phyloP scores from a whole-genome alignment of 345 rosid genomes.

The Chamaenerion angustifolium region DNA sequence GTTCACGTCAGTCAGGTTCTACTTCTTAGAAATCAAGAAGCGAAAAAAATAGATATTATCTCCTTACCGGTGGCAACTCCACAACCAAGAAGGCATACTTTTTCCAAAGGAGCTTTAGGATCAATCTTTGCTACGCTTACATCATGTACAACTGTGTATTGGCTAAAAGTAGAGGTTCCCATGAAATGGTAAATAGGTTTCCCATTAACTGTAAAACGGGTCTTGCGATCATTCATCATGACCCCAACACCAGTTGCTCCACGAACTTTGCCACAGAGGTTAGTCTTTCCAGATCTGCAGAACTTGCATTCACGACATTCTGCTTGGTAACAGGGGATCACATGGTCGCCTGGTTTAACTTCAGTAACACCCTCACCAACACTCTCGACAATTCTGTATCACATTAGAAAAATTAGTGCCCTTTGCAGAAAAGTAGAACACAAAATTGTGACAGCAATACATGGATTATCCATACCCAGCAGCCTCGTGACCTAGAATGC shows the following conservation, averaged over 20 bases:
- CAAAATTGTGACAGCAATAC: not conserved
- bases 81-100: conserved; percentile 99
- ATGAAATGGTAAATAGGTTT: conserved; percentile 87
- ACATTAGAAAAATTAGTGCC: conserved; percentile 2
- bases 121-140: conserved; percentile 96
- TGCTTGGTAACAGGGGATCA: conserved; percentile 98
- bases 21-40: not conserved
- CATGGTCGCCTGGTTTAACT: conserved; percentile 90
- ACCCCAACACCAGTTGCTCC: conserved; percentile 89
- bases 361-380: conserved; percentile 95
- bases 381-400: conserved; percentile 73
- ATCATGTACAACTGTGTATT: conserved; percentile 94
- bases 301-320: conserved; percentile 97
- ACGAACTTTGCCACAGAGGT: conserved; percentile 91
- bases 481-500: too few species aligned
- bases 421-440: conserved; percentile 3
- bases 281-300: conserved; percentile 95
- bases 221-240: conserved; percentile 83
- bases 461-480: conserved; percentile 86
- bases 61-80: conserved; percentile 93
- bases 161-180: conserved; percentile 99
- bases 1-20: not conserved
- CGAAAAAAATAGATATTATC: not conserved
- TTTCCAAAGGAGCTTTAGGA: conserved; percentile 83
- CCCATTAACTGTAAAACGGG: conserved; percentile 80